Evolutionary conservation across 2,329 filamentous ascomycete species (phyloP).

Genomic region (Gnomoniopsis sp.): DNA sequence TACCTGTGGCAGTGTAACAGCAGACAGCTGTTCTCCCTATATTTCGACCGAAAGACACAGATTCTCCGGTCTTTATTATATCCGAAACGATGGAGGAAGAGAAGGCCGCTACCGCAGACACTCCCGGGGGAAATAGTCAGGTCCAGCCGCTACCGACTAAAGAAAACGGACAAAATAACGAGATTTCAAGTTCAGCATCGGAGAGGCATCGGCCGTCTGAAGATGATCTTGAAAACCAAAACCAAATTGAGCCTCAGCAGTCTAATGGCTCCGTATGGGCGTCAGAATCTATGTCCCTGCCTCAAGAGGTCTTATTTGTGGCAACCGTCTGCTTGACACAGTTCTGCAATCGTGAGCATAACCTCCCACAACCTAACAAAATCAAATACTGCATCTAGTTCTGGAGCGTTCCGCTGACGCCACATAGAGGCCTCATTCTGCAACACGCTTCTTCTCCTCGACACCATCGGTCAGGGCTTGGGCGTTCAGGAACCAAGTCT

Average conservation of each 20-base stretch:
- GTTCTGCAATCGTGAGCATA: conserved; percentile 18
- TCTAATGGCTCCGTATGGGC: conserved; percentile 15
- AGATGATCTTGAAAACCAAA: not conserved
- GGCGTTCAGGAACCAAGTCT: conserved; percentile 33
- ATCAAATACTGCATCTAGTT: not conserved
- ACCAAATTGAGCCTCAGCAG: not conserved
- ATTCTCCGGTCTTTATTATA: not conserved
- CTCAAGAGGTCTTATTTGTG: conserved; percentile 19
- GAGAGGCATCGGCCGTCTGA: not conserved
- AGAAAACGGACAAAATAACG: not conserved
- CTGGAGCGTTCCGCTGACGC: not conserved
- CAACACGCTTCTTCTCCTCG: conserved; percentile 27
- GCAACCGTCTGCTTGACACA: conserved; percentile 20
- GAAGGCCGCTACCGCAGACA: not conserved
- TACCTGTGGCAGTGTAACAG: no score
- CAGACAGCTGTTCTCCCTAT: not conserved
- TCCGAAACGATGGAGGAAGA: not conserved
- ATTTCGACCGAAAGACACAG: not conserved
- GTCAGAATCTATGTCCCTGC: conserved; percentile 15
- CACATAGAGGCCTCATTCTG: conserved; percentile 17
- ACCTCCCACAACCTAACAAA: not conserved
- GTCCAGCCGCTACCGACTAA: not conserved
- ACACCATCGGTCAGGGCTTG: conserved; percentile 42
- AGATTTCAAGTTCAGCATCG: not conserved
- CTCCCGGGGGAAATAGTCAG: not conserved